Evolutionary conservation across 2,329 filamentous ascomycete species (phyloP).

Genomic region (Diaporthe ilicicola): DNA sequence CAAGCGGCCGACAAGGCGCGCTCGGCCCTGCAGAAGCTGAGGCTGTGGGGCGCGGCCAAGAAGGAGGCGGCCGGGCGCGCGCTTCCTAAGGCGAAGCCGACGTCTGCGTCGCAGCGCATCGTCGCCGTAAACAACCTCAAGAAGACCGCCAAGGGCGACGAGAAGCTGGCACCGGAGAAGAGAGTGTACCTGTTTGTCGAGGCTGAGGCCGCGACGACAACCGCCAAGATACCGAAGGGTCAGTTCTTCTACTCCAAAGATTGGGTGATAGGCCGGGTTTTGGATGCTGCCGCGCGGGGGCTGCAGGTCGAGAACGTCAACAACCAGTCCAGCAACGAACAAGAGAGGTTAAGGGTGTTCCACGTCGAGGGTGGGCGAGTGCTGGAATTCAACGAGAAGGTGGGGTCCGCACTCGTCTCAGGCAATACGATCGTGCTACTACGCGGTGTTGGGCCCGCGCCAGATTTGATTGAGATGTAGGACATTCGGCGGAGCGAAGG

Average conservation of each 20-base stretch:
- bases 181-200: conserved; percentile 92
- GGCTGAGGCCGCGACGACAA: conserved; percentile 86
- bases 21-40: conserved; percentile 79
- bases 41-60: conserved; percentile 82
- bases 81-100: conserved; percentile 70
- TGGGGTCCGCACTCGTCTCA: conserved; percentile 75
- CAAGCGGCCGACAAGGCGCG: conserved; percentile 71
- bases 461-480: conserved; percentile 72
- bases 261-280: conserved; percentile 87
- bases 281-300: conserved; percentile 80
- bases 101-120: conserved; percentile 69
- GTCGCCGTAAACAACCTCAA: conserved; percentile 82
- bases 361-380: conserved; percentile 90
- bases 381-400: conserved; percentile 87
- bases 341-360: conserved; percentile 85
- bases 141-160: conserved; percentile 88
- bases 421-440: conserved; percentile 92
- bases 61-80: conserved; percentile 67
- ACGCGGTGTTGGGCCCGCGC: conserved; percentile 83
- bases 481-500: background rate
- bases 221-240: conserved; percentile 82
- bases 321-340: conserved; percentile 78
- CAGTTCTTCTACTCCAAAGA: conserved; percentile 83
- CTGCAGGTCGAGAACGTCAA: conserved; percentile 87
- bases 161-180: conserved; percentile 81